phyloP scores from a whole-genome alignment of 2,329 filamentous ascomycete genomes.

The Niveomyces coronatus region DNA sequence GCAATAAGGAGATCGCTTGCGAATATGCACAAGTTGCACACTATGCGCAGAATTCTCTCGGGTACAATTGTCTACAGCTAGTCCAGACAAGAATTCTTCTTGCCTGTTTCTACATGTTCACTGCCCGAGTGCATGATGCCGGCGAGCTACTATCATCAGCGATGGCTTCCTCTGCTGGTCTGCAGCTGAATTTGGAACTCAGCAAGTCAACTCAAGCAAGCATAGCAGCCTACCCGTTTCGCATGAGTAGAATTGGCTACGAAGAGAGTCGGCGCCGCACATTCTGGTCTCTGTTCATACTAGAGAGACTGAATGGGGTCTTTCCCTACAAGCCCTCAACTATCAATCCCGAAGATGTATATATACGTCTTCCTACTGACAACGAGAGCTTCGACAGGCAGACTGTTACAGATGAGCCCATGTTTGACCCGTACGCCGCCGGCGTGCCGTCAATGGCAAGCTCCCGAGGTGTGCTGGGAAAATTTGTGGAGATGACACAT shows the following conservation, averaged over 20 bases:
- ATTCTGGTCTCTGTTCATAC: conserved; percentile 61
- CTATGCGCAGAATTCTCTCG: conserved; percentile 35
- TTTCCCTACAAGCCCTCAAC: conserved; percentile 43
- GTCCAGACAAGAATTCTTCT: conserved; percentile 59
- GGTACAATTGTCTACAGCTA: conserved; percentile 40
- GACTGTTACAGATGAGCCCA: conserved; percentile 43
- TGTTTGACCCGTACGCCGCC: conserved; percentile 43
- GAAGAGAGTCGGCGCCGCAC: conserved; percentile 59
- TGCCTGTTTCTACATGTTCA: conserved; percentile 54
- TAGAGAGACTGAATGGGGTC: conserved; percentile 56
- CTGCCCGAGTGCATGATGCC: conserved; percentile 46
- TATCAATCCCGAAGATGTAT: conserved; percentile 54
- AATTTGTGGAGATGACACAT: conserved; percentile 50
- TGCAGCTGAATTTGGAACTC: conserved; percentile 55
- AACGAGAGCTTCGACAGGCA: conserved; percentile 52
- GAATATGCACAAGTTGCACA: conserved; percentile 43
- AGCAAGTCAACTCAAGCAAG: conserved; percentile 32
- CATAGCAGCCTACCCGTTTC: conserved; percentile 40
- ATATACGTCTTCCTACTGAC: conserved; percentile 54
- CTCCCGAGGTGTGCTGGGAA: conserved; percentile 42
- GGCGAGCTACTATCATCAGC: conserved; percentile 56
- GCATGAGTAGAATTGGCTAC: conserved; percentile 45
- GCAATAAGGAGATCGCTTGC: conserved; percentile 25
- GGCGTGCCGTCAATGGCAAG: conserved; percentile 14
- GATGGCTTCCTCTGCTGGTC: conserved; percentile 45